Evolutionary conservation across 352 stramenopile species (phyloP), one percentile per base, ranked within the genome.

Genomic region (Globisporangium cederbergense): DNA sequence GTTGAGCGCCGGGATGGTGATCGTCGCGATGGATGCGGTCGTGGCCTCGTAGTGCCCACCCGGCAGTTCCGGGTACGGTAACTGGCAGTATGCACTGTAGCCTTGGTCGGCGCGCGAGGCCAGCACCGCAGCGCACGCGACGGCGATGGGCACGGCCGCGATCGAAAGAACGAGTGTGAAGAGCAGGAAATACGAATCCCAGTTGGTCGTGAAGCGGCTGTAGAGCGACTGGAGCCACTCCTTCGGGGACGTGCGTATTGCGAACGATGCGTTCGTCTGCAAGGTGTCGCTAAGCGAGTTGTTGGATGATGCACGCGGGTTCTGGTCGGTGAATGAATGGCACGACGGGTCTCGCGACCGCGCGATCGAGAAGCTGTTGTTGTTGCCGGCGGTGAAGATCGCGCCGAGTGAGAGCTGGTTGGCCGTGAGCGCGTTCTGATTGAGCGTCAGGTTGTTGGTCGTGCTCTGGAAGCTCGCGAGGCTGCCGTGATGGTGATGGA

Each of bases 181-280:
- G 38, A 83, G 78, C 1, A 91, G 55, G n/a, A 79, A 83, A 36
- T 83, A 75, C n/a, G 82, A 90, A 57, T 93, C 79, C 84, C 84
- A 93, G 59, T 86, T 88, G n/a, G 75, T 73, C 47, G 79, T 63
- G 55, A 90, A 70, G 9, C 84, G 81, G 51, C 36, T 72, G 75
- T 76, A 91, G 5, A 90, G 66, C 46, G 78, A 77, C 32, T 66
- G 53, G 8, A 81, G 58, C 66, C 60, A 73, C 42, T 61, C 18
- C 28, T 46, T 49, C 8, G 54, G 68, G 18, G 52, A 22, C 56
- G 11, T 28, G 7, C 50, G 50, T 5, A 51, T 36, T 5, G 58
- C 28, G 34, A 73, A 38, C 47, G 46, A 53, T 46, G 47, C 57
- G 2, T 66, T 62, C 5, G 58, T 58, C 25, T 46, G 66, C 28